Evolutionary conservation across 177 flowering plant species (phyloP), one percentile per base, ranked within the genome.

Genomic region (Vitis hybrid): DNA sequence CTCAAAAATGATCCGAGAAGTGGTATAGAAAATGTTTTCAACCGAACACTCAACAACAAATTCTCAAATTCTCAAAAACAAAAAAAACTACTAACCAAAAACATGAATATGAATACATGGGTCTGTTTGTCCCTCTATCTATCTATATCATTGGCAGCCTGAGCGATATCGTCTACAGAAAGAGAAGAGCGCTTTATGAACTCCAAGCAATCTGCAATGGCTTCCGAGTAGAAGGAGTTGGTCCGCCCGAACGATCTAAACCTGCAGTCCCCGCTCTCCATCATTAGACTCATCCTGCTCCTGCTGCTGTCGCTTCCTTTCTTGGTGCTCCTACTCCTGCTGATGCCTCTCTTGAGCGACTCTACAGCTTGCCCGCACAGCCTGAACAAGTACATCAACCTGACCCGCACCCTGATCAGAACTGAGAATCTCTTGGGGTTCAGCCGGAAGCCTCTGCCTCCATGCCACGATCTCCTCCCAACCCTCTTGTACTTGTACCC

Each of bases 151-250:
- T 62, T 49, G 62, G 62, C 3, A 3, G 29, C 29, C 64, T 1
- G 77, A 56, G 63, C 49, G 9, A 39, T 64, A 29, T 80, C 76
- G 65, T 84, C 83, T 15, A 52, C 71, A 3, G 83, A 77, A 16
- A 77, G 50, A 21, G 88, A 80, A 2, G 87, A 70, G 5, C 85
- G 56, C 63, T 84, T 87, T 73, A 90, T 90, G 69, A 87, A 90
- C 80, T 90, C 94, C 80, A 90, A 76, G 78, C 94, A 90, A 45
- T 90, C 94, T 0, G 88, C 89, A 62, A 90, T 90, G 18, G 94
- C 94, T 78, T 90, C 94, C 0, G 89, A 76, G 56, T 88, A 88
- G 71, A 88, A 90, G 5, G 88, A 85, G 68, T 90, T 87, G 2
- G 90, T 84, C 5, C 86, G 82, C 1, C 76, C 67, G 16, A 71